Conservation (phyloP, 176 grass and related monocot species). For the Juncus inflexus region DNA sequence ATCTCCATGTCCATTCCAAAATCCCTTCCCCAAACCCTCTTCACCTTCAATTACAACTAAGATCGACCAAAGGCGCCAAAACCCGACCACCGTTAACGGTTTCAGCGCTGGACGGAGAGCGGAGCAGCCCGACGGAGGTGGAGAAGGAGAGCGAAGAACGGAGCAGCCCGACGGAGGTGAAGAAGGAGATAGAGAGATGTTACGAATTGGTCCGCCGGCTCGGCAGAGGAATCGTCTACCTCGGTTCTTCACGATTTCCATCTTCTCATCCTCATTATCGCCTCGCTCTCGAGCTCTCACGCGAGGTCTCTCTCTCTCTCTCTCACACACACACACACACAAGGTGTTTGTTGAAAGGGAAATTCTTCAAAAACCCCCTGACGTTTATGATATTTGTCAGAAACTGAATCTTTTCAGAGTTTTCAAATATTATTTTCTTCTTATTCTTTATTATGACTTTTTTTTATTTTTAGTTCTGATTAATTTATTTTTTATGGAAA, state of each 20-base stretch:
- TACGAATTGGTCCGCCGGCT: slow-evolving; percentile 71
- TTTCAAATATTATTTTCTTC: neutral
- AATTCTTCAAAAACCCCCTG: neutral
- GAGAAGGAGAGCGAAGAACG: slow-evolving; percentile 57
- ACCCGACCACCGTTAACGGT: too few relatives aligned
- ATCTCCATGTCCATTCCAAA: too few relatives aligned
- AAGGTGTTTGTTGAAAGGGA: slow-evolving; percentile 16
- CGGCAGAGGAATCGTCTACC: slow-evolving; percentile 64
- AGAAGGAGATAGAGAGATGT: slow-evolving; percentile 69
- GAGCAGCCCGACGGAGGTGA: slow-evolving; percentile 59
- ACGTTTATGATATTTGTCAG: too few relatives aligned
- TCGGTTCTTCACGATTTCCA: slow-evolving; percentile 67
- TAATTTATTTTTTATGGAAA: neutral
- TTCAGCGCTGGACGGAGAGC: slow-evolving; percentile 13
- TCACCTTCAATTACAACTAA: too few relatives aligned
- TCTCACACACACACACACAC: neutral
- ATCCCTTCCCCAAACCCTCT: too few relatives aligned
- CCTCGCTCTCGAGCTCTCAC: slow-evolving; percentile 50
- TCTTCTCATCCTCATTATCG: slow-evolving; percentile 49
- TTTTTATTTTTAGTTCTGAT: neutral
- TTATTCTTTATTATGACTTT: too few relatives aligned
- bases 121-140: slow-evolving; percentile 62
- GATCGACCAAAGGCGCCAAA: too few relatives aligned
- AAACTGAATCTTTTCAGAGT: neutral
- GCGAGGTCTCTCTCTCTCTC: slow-evolving; percentile 36